phyloP scores from a whole-genome alignment of 441 rosid genomes.

The Pelargonium fulgidum region DNA sequence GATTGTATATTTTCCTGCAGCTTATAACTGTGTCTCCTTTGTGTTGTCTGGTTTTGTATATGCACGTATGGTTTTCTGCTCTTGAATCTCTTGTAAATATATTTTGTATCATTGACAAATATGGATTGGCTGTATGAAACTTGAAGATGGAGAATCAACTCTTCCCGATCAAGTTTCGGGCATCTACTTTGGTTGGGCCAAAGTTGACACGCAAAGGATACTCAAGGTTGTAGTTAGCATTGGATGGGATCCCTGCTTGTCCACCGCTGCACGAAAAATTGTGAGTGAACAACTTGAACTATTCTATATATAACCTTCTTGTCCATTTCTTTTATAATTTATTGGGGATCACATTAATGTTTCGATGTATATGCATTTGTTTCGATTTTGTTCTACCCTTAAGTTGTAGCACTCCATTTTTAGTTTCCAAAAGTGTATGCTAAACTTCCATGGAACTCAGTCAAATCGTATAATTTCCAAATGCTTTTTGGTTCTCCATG shows the following conservation, averaged over 20 bases:
- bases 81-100: background rate
- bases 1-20: background rate
- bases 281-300: slow-evolving; percentile 21
- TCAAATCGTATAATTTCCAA: no score
- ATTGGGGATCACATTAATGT: background rate
- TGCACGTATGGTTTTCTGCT: background rate
- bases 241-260: slow-evolving; percentile 12
- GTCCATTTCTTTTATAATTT: background rate
- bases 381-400: background rate
- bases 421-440: no score
- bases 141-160: slow-evolving; percentile 19
- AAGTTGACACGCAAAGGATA: slow-evolving; percentile 14
- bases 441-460: no score
- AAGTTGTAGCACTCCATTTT: no score
- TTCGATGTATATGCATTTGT: background rate
- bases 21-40: background rate
- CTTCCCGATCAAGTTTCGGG: slow-evolving; percentile 32
- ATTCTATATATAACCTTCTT: background rate
- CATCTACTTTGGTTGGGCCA: slow-evolving; percentile 33
- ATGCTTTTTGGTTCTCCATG: no score
- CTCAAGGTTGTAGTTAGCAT: slow-evolving; percentile 30
- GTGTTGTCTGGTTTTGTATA: background rate
- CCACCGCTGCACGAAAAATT: slow-evolving; percentile 13
- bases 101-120: background rate
- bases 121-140: slow-evolving; percentile 2